A percentile compares a stretch with the other conserved stretches of the same genome.
These are phyloP conservation scores for Neurospora terricola DNA, from an alignment of 495 filamentous ascomycete species.

Conservation along the genomic window DNA sequence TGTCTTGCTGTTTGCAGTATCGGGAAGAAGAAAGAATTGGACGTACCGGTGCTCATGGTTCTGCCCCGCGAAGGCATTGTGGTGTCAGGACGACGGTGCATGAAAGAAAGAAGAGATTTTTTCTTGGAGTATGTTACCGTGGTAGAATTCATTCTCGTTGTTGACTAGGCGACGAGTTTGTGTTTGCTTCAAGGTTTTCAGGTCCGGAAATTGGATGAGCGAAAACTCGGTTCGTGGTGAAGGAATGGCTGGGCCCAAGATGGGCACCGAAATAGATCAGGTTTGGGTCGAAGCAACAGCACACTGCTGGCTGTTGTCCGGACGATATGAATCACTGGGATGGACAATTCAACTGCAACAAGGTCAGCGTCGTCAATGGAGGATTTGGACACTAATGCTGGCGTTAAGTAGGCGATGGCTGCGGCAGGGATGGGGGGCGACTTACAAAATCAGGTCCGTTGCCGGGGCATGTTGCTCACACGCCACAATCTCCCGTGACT, in stretches of 20 bases:
- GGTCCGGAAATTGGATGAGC: background rate
- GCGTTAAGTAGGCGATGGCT: background rate
- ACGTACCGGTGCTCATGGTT: background rate
- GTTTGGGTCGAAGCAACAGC: background rate
- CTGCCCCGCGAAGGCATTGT: background rate
- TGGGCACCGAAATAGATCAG: background rate
- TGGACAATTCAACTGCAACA: background rate
- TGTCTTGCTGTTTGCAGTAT: background rate
- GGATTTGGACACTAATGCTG: background rate
- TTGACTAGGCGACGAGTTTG: background rate
- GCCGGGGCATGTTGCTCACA: background rate
- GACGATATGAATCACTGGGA: background rate
- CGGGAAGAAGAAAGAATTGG: background rate
- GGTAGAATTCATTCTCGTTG: conserved; percentile 6
- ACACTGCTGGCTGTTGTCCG: background rate
- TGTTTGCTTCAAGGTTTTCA: background rate
- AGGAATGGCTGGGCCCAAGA: background rate
- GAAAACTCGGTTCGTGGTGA: background rate
- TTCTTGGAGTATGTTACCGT: conserved; percentile 6
- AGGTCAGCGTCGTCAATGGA: background rate
- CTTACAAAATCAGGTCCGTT: background rate
- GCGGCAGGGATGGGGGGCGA: background rate
- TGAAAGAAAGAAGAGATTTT: conserved; percentile 5
- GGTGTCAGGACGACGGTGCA: background rate
- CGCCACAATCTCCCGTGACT: background rate